Evolutionary conservation across 352 stramenopile genomes (phyloP).

Genomic region (Globisporangium heterothallicum): DNA sequence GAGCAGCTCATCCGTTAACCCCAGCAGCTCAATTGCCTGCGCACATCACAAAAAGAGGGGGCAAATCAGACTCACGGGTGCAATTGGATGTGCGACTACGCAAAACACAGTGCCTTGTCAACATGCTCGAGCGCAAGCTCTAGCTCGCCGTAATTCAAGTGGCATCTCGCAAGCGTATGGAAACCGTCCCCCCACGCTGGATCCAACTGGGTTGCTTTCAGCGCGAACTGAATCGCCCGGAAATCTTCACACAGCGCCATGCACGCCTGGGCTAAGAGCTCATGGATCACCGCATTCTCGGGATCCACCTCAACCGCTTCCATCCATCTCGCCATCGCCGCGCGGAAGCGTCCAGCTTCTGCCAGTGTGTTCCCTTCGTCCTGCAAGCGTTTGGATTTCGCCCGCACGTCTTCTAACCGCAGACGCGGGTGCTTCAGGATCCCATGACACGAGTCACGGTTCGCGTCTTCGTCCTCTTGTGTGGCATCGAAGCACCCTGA

Average conservation of each 20-base stretch:
- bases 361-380: constrained; percentile 75
- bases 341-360: constrained; percentile 50
- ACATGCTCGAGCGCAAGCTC: constrained; percentile 48
- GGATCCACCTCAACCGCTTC: constrained; percentile 47
- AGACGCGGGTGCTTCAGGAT: constrained; percentile 14
- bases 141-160: constrained; percentile 80
- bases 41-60: neutral
- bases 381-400: constrained; percentile 60
- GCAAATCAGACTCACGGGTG: neutral
- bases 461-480: constrained; percentile 1
- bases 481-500: constrained; percentile 4
- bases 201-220: constrained; percentile 43
- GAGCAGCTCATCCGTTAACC: constrained; percentile 34
- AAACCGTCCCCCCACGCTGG: constrained; percentile 65
- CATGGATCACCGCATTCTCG: constrained; percentile 44
- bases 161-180: constrained; percentile 58
- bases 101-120: constrained; percentile 47
- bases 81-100: neutral
- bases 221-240: constrained; percentile 59
- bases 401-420: constrained; percentile 45
- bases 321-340: constrained; percentile 62
- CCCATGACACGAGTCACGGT: neutral
- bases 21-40: constrained; percentile 45
- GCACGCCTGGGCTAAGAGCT: constrained; percentile 64
- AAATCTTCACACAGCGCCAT: constrained; percentile 76